A percentile compares a stretch with the other conserved stretches of the same genome.
Evolutionary conservation across 2,329 filamentous ascomycete species (phyloP).

Genomic region (Scedosporium minutisporum): DNA sequence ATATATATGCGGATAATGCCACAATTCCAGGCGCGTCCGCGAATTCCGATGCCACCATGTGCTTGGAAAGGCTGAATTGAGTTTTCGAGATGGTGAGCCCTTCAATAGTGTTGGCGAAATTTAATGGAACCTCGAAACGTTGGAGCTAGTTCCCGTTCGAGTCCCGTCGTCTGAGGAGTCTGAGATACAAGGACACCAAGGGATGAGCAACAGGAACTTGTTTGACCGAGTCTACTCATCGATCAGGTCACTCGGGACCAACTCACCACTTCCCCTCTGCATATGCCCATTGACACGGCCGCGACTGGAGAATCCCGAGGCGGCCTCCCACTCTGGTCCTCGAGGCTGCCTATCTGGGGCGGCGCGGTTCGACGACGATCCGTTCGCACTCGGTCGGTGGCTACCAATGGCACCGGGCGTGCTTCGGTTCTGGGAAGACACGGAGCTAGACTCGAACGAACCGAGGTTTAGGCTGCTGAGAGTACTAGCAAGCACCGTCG

Average conservation of each 20-base stretch:
- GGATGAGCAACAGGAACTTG: not conserved
- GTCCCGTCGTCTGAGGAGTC: conserved; percentile 34
- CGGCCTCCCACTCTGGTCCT: conserved; percentile 52
- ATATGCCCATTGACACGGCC: conserved; percentile 50
- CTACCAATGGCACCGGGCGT: conserved; percentile 56
- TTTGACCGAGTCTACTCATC: not conserved
- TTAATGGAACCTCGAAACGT: conserved; percentile 15
- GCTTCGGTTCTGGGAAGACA: conserved; percentile 29
- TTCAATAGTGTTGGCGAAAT: not conserved
- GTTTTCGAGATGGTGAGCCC: not conserved
- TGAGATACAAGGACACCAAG: conserved; percentile 15
- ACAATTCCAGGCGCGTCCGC: too few species aligned
- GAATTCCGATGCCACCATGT: too few species aligned
- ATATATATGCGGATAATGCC: too few species aligned
- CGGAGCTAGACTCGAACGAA: conserved; percentile 35
- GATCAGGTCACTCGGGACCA: not conserved
- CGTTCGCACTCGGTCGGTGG: conserved; percentile 46
- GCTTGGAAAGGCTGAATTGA: not conserved
- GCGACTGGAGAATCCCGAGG: conserved; percentile 42
- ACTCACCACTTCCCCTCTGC: conserved; percentile 51
- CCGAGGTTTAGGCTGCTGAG: conserved; percentile 43
- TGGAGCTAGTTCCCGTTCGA: conserved; percentile 25
- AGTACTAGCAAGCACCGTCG: conserved; percentile 30
- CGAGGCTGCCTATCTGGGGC: conserved; percentile 55
- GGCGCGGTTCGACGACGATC: conserved; percentile 27